These are phyloP conservation scores for Alloascoidea hylecoeti DNA, from an alignment of 805 yeast species.

Conservation along the genomic window DNA sequence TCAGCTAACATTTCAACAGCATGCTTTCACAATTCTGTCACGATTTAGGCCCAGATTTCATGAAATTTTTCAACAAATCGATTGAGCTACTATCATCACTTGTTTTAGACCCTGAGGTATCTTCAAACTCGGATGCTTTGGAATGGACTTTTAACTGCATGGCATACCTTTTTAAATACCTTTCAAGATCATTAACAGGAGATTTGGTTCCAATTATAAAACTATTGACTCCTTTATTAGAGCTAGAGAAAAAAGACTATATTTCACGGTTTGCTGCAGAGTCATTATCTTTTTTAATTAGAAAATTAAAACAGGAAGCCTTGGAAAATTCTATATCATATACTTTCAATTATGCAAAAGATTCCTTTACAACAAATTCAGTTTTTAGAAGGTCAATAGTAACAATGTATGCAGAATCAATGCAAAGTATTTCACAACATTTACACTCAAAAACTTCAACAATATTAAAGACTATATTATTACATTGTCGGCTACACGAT, in stretches of 20 bases:
- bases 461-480: conserved; percentile 23
- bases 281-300: conserved; percentile 70
- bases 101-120: conserved; percentile 27
- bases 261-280: conserved; percentile 80
- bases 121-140: conserved; percentile 32
- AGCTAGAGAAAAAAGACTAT: conserved; percentile 40
- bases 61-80: conserved; percentile 47
- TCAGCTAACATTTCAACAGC: conserved; percentile 9
- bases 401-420: conserved; percentile 54
- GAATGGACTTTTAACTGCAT: conserved; percentile 78
- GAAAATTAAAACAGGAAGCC: conserved; percentile 42
- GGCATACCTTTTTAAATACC: conserved; percentile 82
- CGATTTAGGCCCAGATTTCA: conserved; percentile 85
- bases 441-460: conserved; percentile 58
- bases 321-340: conserved; percentile 30
- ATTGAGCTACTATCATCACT: conserved; percentile 35
- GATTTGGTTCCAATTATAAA: conserved; percentile 62
- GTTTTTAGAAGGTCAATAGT: conserved; percentile 46
- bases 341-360: conserved; percentile 17
- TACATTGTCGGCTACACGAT: no score
- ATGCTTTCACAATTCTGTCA: conserved; percentile 74
- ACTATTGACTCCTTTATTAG: conserved; percentile 48
- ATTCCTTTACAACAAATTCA: no score
- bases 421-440: conserved; percentile 56
- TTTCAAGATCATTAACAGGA: conserved; percentile 46